A percentile compares a stretch with the other conserved stretches of the same genome.
Evolutionary conservation across 208 protist genomes (phyloP).

Genomic region (Acanthamoeba triangularis): DNA sequence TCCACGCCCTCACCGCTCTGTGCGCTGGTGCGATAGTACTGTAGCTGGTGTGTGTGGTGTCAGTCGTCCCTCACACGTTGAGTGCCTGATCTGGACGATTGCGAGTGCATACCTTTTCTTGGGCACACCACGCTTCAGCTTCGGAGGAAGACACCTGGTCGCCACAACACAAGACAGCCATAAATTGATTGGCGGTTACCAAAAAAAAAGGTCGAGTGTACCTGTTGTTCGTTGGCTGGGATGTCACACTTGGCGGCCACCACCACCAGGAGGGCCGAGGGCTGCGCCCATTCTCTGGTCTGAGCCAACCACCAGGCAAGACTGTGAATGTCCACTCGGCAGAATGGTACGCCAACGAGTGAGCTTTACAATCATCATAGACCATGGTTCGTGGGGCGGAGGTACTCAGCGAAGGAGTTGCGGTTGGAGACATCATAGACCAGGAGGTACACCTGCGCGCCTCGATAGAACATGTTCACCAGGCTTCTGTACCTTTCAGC

Average conservation of each 20-base stretch:
- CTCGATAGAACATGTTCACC: neutral
- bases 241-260: no score
- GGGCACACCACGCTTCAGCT: neutral
- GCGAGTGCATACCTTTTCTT: neutral
- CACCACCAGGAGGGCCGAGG: no score
- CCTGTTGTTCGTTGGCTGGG: no score
- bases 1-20: neutral
- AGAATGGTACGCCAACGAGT: no score
- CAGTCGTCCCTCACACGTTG: neutral
- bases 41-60: neutral
- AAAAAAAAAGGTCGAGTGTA: no score
- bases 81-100: neutral
- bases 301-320: no score
- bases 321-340: no score
- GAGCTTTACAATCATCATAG: no score
- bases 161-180: no score
- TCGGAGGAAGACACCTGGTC: neutral
- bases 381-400: no score
- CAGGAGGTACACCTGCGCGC: neutral
- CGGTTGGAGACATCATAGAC: conserved; percentile 2
- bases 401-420: neutral
- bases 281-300: no score
- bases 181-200: no score
- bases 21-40: neutral
- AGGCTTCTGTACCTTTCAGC: neutral